These are phyloP conservation scores for Apiospora saccharicola DNA, from an alignment of 2,329 filamentous ascomycete genomes.

Conservation along the genomic window DNA sequence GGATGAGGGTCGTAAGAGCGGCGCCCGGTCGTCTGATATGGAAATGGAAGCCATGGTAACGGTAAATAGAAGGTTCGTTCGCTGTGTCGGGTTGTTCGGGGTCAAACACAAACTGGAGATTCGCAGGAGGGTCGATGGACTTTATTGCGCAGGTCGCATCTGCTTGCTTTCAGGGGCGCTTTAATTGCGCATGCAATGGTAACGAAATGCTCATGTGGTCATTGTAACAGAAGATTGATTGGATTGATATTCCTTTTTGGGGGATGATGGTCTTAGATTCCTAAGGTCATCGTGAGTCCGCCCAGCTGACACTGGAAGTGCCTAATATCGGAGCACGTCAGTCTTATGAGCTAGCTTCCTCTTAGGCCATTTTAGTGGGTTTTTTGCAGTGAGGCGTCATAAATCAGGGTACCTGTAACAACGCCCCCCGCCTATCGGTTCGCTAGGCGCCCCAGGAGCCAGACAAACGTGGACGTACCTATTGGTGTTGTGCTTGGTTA, in stretches of 20 bases:
- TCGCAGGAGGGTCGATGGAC: neutral
- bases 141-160: conserved; percentile 21
- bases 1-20: conserved; percentile 38
- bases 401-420: neutral
- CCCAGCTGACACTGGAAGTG: neutral
- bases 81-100: neutral
- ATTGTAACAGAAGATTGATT: neutral
- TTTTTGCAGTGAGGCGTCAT: conserved; percentile 11
- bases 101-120: neutral
- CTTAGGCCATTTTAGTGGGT: neutral
- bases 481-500: neutral
- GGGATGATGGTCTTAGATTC: neutral
- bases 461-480: neutral
- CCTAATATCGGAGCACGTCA: neutral
- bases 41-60: conserved; percentile 8
- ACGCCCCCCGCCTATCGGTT: neutral
- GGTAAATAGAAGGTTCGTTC: neutral
- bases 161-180: conserved; percentile 2
- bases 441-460: neutral
- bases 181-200: neutral
- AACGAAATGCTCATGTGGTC: conserved; percentile 11
- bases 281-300: neutral
- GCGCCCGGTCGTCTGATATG: conserved; percentile 20
- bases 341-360: neutral
- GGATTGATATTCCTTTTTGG: neutral